Conservation (phyloP, 495 filamentous ascomycete species). For the Letharia columbiana region DNA sequence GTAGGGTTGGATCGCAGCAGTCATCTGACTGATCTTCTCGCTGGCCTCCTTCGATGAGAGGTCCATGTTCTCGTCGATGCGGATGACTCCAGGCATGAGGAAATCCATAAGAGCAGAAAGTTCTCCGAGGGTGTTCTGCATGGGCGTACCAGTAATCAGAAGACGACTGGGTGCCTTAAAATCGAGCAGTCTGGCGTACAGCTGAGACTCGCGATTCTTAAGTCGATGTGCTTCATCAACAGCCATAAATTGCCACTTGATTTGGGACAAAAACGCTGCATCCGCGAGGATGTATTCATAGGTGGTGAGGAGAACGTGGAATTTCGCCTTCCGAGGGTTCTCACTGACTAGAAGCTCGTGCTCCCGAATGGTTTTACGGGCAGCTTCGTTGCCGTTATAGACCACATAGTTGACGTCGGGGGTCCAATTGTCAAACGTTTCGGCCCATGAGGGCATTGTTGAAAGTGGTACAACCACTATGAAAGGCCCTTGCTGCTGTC, state of each 20-base stretch:
- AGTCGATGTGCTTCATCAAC: conserved; percentile 95
- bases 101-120: conserved; percentile 90
- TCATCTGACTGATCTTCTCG: conserved; percentile 61
- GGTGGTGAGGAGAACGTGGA: conserved; percentile 89
- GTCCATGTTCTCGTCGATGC: conserved; percentile 85
- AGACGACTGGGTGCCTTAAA: conserved; percentile 79
- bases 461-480: conserved; percentile 91
- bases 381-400: conserved; percentile 78
- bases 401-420: conserved; percentile 96
- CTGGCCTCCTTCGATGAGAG: conserved; percentile 59
- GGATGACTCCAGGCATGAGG: conserved; percentile 78
- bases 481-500: conserved; percentile 86
- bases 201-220: conserved; percentile 89
- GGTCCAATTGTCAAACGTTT: conserved; percentile 94
- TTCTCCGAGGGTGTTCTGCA: conserved; percentile 93
- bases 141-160: conserved; percentile 92
- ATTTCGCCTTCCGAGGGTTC: conserved; percentile 76
- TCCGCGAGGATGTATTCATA: conserved; percentile 91
- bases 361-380: conserved; percentile 74
- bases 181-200: conserved; percentile 75
- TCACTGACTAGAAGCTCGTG: conserved; percentile 80
- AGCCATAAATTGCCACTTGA: conserved; percentile 96
- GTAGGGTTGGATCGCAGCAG: conserved; percentile 69
- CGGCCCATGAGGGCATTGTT: conserved; percentile 94
- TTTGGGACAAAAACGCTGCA: conserved; percentile 63